These are phyloP conservation scores for Naganishia liquefaciens DNA, from an alignment of 1,284 basidiomycete genomes.

Conservation along the genomic window DNA sequence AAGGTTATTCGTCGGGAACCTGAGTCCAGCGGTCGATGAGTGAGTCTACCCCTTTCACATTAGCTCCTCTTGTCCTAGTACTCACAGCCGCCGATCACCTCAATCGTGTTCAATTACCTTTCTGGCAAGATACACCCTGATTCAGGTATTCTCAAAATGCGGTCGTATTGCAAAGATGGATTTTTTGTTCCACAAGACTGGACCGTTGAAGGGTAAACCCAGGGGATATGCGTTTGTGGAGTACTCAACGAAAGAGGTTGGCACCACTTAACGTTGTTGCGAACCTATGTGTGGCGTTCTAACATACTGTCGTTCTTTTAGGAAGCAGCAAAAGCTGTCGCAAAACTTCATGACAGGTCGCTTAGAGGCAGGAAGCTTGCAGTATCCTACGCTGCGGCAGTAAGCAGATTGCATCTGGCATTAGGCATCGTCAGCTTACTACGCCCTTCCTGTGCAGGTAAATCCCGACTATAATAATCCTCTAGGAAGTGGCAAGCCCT, in stretches of 20 bases:
- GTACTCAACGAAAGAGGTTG: constrained; percentile 73
- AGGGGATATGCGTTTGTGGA: constrained; percentile 94
- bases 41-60: constrained; percentile 54
- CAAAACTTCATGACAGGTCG: constrained; percentile 73
- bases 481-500: constrained; percentile 8
- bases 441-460: neutral
- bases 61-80: neutral
- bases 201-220: constrained; percentile 83
- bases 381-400: constrained; percentile 70
- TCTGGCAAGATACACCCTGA: constrained; percentile 69
- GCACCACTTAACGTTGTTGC: constrained; percentile 51
- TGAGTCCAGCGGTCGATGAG: constrained; percentile 86
- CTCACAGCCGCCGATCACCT: neutral
- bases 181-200: constrained; percentile 91
- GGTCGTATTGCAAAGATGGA: constrained; percentile 91
- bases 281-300: neutral
- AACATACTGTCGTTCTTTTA: constrained; percentile 45
- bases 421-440: neutral
- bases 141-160: constrained; percentile 85
- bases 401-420: neutral
- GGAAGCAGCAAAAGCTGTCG: constrained; percentile 82
- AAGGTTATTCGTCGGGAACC: constrained; percentile 85
- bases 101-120: constrained; percentile 23
- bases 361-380: constrained; percentile 81
- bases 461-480: constrained; percentile 13